A percentile compares a stretch with the other conserved stretches of the same genome.
Evolutionary conservation across 2,329 filamentous ascomycete genomes (phyloP).

Genomic region (Zalaria sp.): DNA sequence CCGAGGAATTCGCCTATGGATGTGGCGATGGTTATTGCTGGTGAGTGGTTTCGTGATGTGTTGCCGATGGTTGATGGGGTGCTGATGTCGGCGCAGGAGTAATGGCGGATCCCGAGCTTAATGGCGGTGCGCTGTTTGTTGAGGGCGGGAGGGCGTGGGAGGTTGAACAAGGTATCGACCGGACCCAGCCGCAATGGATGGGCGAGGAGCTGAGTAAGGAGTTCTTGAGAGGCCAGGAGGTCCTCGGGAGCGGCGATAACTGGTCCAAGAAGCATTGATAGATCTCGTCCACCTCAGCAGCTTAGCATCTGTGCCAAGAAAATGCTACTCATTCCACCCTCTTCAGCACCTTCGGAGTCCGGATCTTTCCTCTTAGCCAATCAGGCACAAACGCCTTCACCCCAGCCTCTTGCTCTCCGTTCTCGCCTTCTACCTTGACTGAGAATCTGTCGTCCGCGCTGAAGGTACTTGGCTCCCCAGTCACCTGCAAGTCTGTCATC

Average conservation of each 20-base stretch:
- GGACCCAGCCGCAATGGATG: slow-evolving; percentile 28
- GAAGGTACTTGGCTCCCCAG: slow-evolving; percentile 49
- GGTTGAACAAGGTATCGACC: slow-evolving; percentile 27
- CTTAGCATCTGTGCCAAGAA: too few relatives aligned
- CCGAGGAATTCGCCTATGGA: slow-evolving; percentile 26
- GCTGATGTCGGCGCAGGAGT: slow-evolving; percentile 9
- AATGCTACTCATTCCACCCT: slow-evolving; percentile 11
- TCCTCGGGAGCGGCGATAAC: slow-evolving; percentile 16
- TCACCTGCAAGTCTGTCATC: slow-evolving; percentile 70
- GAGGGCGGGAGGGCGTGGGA: slow-evolving; percentile 30
- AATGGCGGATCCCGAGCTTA: slow-evolving; percentile 19
- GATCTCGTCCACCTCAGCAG: too few relatives aligned
- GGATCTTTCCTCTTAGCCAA: slow-evolving; percentile 46
- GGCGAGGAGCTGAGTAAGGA: slow-evolving; percentile 23
- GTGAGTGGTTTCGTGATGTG: slow-evolving; percentile 4
- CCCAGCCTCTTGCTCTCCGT: slow-evolving; percentile 15
- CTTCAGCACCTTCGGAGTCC: slow-evolving; percentile 22
- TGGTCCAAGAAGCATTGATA: slow-evolving; percentile 4
- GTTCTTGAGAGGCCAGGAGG: slow-evolving; percentile 21
- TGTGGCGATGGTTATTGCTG: slow-evolving; percentile 24
- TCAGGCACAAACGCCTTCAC: slow-evolving; percentile 58
- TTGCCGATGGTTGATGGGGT: too few relatives aligned
- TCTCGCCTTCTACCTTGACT: slow-evolving; percentile 8
- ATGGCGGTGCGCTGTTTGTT: slow-evolving; percentile 28
- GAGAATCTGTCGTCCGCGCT: slow-evolving; percentile 41